Base-by-base conservation (phyloP, 805 yeast species). In the Brettanomyces naardenensis region DNA sequence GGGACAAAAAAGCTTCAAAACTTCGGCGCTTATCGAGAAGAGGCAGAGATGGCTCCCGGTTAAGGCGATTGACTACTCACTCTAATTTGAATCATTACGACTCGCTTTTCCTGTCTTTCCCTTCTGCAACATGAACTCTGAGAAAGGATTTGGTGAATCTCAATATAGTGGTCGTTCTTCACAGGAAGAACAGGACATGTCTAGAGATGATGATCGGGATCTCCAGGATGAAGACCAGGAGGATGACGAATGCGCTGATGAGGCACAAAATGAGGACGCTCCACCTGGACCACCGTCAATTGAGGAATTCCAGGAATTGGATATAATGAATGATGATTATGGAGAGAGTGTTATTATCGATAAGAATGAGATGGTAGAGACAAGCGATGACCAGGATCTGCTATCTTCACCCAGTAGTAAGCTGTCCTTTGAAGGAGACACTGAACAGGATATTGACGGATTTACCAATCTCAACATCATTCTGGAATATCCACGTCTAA, bases 401-500 rank as follows among this genome's bases (percentile, higher is more conserved):
- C 35, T 54, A 2, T 49, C 58, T 1, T 56, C 62, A 3, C 59
- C 59, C 9, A 54, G 52, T 29, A 46, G 52, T 31, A 50, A 54
- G 32, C 49, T 53, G 29, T 52, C 59, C 5, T 54, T 55, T 31
- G 43, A 28, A 6, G 17, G 19, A 6, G 35, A 42, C 3, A 40
- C 42, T 21, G 60, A 56, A 23, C 50, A 48, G 27, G 58, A 51
- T 33, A 49, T 58, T 17, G 63, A 59, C 38, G 62, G 62, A 0
- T 44, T 59, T 33, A 56, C 53, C 29, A 58, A 59, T 38, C 53
- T 43, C 36, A 57, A 59, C 37, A 51, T 61, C 22, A 52, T 61
- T 6, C 36, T 61, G 17, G 62, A 57, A 34, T 53, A 53, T 38
- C 75, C 78, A 0, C 63, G 61, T 20, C 51, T 77, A 5, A 56